These are phyloP conservation scores for Thalassiosira livingstoniorum DNA, from an alignment of 352 stramenopile species.

Conservation along the genomic window DNA sequence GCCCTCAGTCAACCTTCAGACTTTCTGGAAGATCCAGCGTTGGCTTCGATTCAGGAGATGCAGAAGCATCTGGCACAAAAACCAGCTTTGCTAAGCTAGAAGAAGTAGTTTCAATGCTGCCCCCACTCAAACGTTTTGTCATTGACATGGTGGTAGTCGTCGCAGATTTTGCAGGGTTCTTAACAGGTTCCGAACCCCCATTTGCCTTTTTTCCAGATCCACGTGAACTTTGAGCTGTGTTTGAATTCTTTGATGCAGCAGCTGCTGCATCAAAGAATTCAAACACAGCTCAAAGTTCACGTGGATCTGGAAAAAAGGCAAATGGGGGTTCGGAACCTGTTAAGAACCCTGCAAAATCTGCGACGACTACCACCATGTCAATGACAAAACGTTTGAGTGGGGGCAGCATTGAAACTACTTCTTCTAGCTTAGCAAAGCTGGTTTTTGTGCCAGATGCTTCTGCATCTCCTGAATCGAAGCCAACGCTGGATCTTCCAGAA, in stretches of 20 bases:
- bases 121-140: conserved; percentile 4
- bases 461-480: background rate
- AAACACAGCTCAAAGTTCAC: no score
- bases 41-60: background rate
- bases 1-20: no score
- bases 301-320: no score
- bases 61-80: conserved; percentile 13
- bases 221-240: no score
- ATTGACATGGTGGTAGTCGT: background rate
- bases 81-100: conserved; percentile 21
- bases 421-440: conserved; percentile 19
- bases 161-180: no score
- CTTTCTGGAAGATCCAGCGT: conserved; percentile 17
- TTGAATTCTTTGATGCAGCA: no score
- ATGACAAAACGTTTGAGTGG: conserved; percentile 3
- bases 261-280: no score
- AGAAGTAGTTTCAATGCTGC: conserved; percentile 3
- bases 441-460: conserved; percentile 16
- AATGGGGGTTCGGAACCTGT: no score
- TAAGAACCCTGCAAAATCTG: no score
- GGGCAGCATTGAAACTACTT: background rate
- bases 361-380: no score
- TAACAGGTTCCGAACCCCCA: no score
- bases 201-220: no score
- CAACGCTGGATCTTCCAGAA: conserved; percentile 15